Evolutionary conservation across 208 protist species (phyloP).

Genomic region (Wallacemonas rigidus): DNA sequence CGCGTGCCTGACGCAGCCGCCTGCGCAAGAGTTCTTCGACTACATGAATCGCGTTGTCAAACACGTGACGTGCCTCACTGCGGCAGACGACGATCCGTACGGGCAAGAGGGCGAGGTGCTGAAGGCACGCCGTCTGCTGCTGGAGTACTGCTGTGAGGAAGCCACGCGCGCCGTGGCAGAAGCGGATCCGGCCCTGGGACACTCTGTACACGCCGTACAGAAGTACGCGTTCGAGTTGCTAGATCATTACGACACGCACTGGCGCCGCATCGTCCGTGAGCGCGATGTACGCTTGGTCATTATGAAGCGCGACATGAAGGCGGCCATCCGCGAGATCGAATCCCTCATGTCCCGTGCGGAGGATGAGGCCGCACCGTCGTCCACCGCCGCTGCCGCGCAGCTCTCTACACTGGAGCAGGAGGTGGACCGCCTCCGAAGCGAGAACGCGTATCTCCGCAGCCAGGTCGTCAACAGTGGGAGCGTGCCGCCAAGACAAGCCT

Average conservation of each 20-base stretch:
- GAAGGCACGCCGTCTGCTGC: conserved; percentile 69
- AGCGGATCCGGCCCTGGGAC: conserved; percentile 37
- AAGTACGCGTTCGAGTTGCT: conserved; percentile 46
- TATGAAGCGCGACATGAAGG: conserved; percentile 69
- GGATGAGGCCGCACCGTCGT: neutral
- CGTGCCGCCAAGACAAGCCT: neutral
- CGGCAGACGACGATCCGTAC: conserved; percentile 48
- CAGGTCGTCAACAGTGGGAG: neutral
- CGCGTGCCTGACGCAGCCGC: conserved; percentile 23
- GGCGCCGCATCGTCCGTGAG: conserved; percentile 55
- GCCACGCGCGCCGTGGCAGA: conserved; percentile 36
- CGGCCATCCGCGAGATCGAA: conserved; percentile 70
- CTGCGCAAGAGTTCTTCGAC: conserved; percentile 59
- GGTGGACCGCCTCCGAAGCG: conserved; percentile 36
- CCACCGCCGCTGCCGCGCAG: neutral
- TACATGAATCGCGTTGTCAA: conserved; percentile 68
- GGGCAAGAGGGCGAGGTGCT: conserved; percentile 70
- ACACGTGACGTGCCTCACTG: conserved; percentile 62
- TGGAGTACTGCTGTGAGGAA: conserved; percentile 77
- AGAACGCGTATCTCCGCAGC: conserved; percentile 43
- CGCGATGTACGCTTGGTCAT: conserved; percentile 42
- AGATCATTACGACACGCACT: conserved; percentile 71
- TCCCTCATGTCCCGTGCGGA: conserved; percentile 46
- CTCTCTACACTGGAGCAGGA: conserved; percentile 23
- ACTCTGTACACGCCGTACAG: conserved; percentile 41